Evolutionary conservation across 257 asterid genomes (phyloP), one percentile per base, ranked within the genome.

Genomic region (Primulina tabacum): DNA sequence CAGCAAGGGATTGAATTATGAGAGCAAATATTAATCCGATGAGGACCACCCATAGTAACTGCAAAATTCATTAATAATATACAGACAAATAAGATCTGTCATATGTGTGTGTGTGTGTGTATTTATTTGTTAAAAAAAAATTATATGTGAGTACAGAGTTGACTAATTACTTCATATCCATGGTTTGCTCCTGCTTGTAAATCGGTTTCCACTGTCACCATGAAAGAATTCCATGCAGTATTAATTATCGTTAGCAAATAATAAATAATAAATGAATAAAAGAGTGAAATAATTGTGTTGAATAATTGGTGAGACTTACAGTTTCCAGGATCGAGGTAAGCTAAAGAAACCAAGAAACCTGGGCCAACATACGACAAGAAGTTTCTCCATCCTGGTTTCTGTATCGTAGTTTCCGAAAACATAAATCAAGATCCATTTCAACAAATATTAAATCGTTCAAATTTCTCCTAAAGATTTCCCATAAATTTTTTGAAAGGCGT

Each of bases 281-380:
- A 56, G 20, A 50, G 35, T 28, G 33, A n/a, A 50, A 18, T 9
- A n/a, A 50, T 26, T 14, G 5, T 2, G 7, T 50, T 20, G 9
- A 17, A 16, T 47, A 7, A 0, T 3, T 5, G 52, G 9, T 17
- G 65, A 8, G 1, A 52, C 90, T 80, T 63, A 92, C 98, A 64
- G 62, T 90, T 93, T 43, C 98, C 98, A 0, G 98, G 98, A 73
- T 93, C 98, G 60, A 93, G 92, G 72, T 93, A 93, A 33, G 98
- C 97, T 73, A 93, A 29, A 6, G 98, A 93, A 63, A 93, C 98
- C 60, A 93, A 84, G 62, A 93, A 90, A 32, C 98, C 98, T 60
- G 97, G 98, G 50, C 98, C 98, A 53, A 90, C 87, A 75, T 79
- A 84, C 2, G 81, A 37, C 62, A 90, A 75, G 79, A 90, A 87